Evolutionary conservation across 2,329 filamentous ascomycete genomes (phyloP).

Genomic region (Colletotrichum incanum): DNA sequence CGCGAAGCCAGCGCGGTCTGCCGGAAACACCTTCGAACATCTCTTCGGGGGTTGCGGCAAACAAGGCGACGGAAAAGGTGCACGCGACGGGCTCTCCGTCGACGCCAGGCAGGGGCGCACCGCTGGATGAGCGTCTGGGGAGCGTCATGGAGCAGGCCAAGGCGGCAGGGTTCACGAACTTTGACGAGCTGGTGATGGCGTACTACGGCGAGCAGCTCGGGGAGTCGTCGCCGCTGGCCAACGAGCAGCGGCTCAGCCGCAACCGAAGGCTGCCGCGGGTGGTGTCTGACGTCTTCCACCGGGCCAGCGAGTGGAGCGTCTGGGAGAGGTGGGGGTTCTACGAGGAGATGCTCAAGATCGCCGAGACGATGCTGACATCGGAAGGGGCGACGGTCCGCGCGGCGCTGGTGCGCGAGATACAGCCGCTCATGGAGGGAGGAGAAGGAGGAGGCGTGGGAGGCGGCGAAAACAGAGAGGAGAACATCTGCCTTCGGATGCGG

Average conservation of each 20-base stretch:
- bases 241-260: slow-evolving; percentile 49
- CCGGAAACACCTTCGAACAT: slow-evolving; percentile 27
- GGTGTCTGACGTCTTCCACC: slow-evolving; percentile 45
- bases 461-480: slow-evolving; percentile 43
- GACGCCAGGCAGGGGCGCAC: slow-evolving; percentile 13
- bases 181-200: slow-evolving; percentile 48
- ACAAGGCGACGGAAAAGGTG: background rate
- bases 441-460: too few relatives aligned
- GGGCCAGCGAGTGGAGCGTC: slow-evolving; percentile 35
- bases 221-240: slow-evolving; percentile 44
- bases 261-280: slow-evolving; percentile 48
- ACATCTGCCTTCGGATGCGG: background rate
- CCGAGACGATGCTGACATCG: slow-evolving; percentile 44
- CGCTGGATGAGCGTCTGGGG: slow-evolving; percentile 46
- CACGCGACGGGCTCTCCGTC: background rate
- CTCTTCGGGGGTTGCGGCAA: slow-evolving; percentile 4
- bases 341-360: slow-evolving; percentile 49
- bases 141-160: slow-evolving; percentile 46
- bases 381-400: slow-evolving; percentile 38
- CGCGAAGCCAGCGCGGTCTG: slow-evolving; percentile 34
- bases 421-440: slow-evolving; percentile 44
- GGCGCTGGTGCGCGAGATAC: slow-evolving; percentile 18
- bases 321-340: slow-evolving; percentile 48
- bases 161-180: slow-evolving; percentile 47
- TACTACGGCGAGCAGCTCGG: slow-evolving; percentile 47